These are phyloP conservation scores for Penicillium taxi DNA, from an alignment of 495 filamentous ascomycete genomes.

Conservation along the genomic window DNA sequence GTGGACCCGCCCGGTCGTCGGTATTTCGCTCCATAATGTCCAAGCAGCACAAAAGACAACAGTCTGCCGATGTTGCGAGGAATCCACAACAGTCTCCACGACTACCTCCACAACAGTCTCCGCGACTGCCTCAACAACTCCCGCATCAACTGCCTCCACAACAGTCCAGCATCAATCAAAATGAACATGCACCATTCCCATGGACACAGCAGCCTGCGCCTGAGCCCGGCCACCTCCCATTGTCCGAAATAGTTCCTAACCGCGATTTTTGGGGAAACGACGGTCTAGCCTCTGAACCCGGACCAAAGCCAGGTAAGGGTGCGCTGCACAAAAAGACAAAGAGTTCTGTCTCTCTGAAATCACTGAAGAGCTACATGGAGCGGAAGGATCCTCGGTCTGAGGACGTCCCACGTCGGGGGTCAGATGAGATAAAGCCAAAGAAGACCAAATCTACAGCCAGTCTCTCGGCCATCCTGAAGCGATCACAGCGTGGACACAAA, in stretches of 20 bases:
- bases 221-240: conserved; percentile 22
- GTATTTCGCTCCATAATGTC: conserved; percentile 41
- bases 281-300: conserved; percentile 13
- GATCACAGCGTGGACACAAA: conserved; percentile 36
- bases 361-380: conserved; percentile 47
- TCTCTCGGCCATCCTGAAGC: conserved; percentile 49
- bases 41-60: conserved; percentile 36
- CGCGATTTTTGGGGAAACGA: conserved; percentile 25
- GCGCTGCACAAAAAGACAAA: conserved; percentile 55
- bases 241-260: conserved; percentile 35
- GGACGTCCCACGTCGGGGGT: conserved; percentile 27
- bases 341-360: conserved; percentile 59
- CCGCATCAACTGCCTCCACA: no score
- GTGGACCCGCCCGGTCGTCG: conserved; percentile 31
- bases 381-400: conserved; percentile 44
- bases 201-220: conserved; percentile 21
- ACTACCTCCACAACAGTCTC: not conserved
- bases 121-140: conserved; percentile 4
- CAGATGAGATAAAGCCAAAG: conserved; percentile 51
- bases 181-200: conserved; percentile 14
- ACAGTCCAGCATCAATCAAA: conserved; percentile 16
- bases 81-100: conserved; percentile 6
- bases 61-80: conserved; percentile 32
- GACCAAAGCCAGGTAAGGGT: conserved; percentile 24
- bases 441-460: conserved; percentile 82